Conservation (phyloP, 2,329 filamentous ascomycete genomes). For the Cryphonectria parasitica region DNA sequence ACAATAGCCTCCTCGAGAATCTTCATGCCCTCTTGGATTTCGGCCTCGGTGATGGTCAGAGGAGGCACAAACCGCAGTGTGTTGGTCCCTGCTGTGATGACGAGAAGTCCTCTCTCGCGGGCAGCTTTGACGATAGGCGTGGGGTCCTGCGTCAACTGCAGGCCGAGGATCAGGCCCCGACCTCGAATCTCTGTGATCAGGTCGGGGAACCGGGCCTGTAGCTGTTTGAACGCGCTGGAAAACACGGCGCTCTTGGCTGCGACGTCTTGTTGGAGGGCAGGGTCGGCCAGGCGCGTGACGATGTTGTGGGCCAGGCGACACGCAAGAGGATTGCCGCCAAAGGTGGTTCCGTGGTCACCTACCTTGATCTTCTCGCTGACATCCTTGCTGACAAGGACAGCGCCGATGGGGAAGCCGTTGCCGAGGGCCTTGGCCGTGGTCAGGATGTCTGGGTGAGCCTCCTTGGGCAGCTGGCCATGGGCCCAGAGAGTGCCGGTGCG, state of each 20-base stretch:
- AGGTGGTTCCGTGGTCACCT: constrained; percentile 90
- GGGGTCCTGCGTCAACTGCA: constrained; percentile 79
- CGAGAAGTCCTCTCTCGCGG: constrained; percentile 80
- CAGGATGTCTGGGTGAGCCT: constrained; percentile 90
- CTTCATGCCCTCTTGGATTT: constrained; percentile 77
- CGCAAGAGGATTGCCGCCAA: constrained; percentile 88
- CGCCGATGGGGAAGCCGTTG: constrained; percentile 94
- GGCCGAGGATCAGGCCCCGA: constrained; percentile 80
- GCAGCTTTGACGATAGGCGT: constrained; percentile 80
- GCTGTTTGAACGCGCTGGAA: constrained; percentile 49
- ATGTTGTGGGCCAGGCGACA: constrained; percentile 86
- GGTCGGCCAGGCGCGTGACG: constrained; percentile 73
- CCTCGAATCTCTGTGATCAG: constrained; percentile 81
- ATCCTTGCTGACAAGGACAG: constrained; percentile 64
- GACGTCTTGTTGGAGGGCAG: constrained; percentile 71
- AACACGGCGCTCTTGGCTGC: constrained; percentile 64
- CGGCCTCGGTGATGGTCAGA: constrained; percentile 75
- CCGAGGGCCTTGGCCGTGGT: constrained; percentile 95
- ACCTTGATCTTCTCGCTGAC: constrained; percentile 69
- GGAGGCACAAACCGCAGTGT: constrained; percentile 91
- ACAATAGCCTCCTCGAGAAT: constrained; percentile 73
- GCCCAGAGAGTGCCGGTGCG: constrained; percentile 93
- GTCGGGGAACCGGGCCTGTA: constrained; percentile 61
- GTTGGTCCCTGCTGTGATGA: constrained; percentile 93
- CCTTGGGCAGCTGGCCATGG: constrained; percentile 71